Evolutionary conservation across 2,329 filamentous ascomycete species (phyloP), one percentile per base, ranked within the genome.

Genomic region (Fusarium devonianum): DNA sequence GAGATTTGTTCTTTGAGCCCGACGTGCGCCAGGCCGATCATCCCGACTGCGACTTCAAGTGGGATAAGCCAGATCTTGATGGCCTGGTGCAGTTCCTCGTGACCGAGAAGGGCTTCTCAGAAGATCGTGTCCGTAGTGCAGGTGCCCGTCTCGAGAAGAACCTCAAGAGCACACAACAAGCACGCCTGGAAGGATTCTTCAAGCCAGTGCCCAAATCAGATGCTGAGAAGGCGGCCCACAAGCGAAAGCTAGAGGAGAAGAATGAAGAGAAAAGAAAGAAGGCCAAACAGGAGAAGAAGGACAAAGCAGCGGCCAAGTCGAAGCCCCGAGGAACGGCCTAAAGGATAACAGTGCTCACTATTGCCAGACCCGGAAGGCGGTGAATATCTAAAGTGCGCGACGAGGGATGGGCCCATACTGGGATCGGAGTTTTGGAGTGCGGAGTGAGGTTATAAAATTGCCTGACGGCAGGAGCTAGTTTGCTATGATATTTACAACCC

Each of bases 171-270:
- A 88, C 88, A 19, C 94, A 97, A 72, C 94, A 99, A 75, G 88
- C 90, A 19, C 83, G 94, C 16, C 78, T 99, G 2, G 93, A 97
- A 69, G 94, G 94, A 1, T 99, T 99, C 78, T 99, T 99, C 81
- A 97, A 96, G 77, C 86, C 90, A 1, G 75, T 96, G 12, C 89
- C 91, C 53, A 95, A 93, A 78, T 91, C 92, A 0, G 89, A 92
- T 0, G 88, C 87, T 58, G 87, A 99, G 75, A 89, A 93, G 74
- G 87, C 88, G 43, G 86, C 74, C 30, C 77, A 95, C 67, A 99
- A 99, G 82, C 84, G 94, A 62, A 99, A 97, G 78, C 82, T 94
- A 26, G 93, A 97, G 41, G 90, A 92, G 75, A 95, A 95, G 78
- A 80, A 90, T 22, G 92, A 92, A 65, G 89, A 92, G 63, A 92